Evolutionary conservation across 176 grass and related monocot species (phyloP), one percentile per base, ranked within the genome.

Genomic region (Hordeum marinum): DNA sequence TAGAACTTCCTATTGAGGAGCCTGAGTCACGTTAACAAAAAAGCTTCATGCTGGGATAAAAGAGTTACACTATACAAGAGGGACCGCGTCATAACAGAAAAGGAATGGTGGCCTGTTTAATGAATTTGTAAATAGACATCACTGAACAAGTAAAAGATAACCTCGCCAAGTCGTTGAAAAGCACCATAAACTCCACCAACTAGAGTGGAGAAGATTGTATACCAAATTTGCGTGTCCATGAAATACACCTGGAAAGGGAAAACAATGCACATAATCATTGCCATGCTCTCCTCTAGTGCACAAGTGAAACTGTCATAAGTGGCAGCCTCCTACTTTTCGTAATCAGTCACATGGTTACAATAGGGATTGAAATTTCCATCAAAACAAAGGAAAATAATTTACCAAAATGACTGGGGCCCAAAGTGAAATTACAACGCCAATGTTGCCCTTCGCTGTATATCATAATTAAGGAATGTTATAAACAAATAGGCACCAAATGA

Each of bases 221-320:
- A 98, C 95, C 95, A 98, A 90, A 98, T 98, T 89, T 98, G 95
- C 17, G 91, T 90, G 82, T 98, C 95, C 95, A 98, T 95, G 84
- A 98, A 98, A 93, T 98, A 98, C 42, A 98, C 93, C 95, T 98
- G 65, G 48, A 83, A 77, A 74, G 20, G 79, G 8, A 70, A 55
- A 48, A 89, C 32, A 34, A 63, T 65, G 66, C 55, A 80, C 13
- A 73, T 63, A 82, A 70, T 80, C 21, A 84, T 71, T 78, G 24
- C 14, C 48, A 4, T 86, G n/a, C 72, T 78, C 31, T 25, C 58
- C 64, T 84, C 17, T 60, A 82, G 34, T 11, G 31, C 63, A 82
- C 48, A 80, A 82, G 27, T 64, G 14, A 14, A n/a, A n/a, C 52
- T n/a, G 12, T 18, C 66, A 48, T 63, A 41, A 75, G 54, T 81